Conservation (phyloP, 306 rosid genomes). For the Glycine latifolia region DNA sequence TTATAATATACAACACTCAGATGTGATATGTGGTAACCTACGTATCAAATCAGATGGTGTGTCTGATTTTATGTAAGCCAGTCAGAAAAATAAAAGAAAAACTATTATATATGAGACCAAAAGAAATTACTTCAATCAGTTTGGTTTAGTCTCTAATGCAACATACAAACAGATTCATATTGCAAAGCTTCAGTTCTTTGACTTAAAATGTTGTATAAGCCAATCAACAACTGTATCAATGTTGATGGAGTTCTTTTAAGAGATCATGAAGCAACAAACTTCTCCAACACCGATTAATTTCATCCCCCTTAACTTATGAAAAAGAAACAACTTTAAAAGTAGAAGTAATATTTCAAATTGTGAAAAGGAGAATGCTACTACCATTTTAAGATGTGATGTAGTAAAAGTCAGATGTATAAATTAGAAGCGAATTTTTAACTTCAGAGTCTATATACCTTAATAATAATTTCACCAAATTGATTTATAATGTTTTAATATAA, state of each 20-base stretch:
- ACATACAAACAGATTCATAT: conserved; percentile 34
- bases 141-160: conserved; percentile 38
- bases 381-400: not conserved
- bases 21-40: not conserved
- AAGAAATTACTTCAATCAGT: conserved; percentile 25
- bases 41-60: conserved; percentile 17
- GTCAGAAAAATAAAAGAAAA: conserved; percentile 31
- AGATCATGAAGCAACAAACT: conserved; percentile 75
- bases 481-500: too few relatives aligned
- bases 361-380: not conserved
- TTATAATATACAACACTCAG: conserved; percentile 2
- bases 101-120: conserved; percentile 5
- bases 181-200: conserved; percentile 47
- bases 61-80: conserved; percentile 4
- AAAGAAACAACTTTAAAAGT: too few relatives aligned
- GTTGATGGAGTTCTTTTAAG: conserved; percentile 70
- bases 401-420: not conserved
- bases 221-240: conserved; percentile 63
- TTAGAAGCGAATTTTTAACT: not conserved
- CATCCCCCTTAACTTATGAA: conserved; percentile 44
- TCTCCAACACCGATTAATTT: conserved; percentile 63
- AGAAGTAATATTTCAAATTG: not conserved
- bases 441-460: too few relatives aligned
- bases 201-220: conserved; percentile 73
- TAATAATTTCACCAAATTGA: too few relatives aligned